A percentile compares a stretch with the other conserved stretches of the same genome.
Conservation (phyloP, 345 rosid genomes). For the Jatropha curcas region DNA sequence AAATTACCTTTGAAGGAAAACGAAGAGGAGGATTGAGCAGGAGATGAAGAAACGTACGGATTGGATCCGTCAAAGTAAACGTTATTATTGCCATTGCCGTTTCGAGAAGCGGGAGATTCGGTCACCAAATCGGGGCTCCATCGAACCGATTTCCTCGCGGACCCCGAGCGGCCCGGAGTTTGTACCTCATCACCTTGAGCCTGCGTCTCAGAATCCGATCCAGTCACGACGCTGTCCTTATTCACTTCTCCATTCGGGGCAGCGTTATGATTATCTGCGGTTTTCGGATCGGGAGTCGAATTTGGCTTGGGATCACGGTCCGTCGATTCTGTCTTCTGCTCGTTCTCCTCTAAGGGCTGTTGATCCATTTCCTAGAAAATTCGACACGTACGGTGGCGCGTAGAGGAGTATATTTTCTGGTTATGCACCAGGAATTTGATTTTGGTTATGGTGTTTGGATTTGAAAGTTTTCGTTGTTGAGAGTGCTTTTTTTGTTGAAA, state of each 20-base stretch:
- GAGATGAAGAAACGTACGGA: constrained; percentile 50
- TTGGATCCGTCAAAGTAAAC: constrained; percentile 39
- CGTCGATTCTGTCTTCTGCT: constrained; percentile 21
- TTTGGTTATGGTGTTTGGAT: not conserved
- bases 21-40: constrained; percentile 34
- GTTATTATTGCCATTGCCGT: not conserved
- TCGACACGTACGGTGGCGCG: not conserved
- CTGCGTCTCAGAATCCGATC: constrained; percentile 30
- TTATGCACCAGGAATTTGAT: not conserved
- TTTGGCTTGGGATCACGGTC: constrained; percentile 18
- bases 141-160: constrained; percentile 62
- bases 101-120: constrained; percentile 37
- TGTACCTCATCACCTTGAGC: constrained; percentile 8
- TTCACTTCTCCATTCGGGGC: constrained; percentile 30
- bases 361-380: constrained; percentile 19
- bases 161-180: constrained; percentile 29
- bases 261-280: constrained; percentile 16
- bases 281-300: constrained; percentile 16
- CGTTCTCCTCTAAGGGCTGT: constrained; percentile 12
- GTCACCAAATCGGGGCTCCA: constrained; percentile 76
- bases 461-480: not conserved
- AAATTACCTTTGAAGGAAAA: constrained; percentile 51
- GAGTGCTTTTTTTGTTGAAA: not conserved
- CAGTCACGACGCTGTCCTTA: constrained; percentile 18
- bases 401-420: not conserved